A percentile compares a stretch with the other conserved stretches of the same genome.
Evolutionary conservation across 2,329 filamentous ascomycete genomes (phyloP).

Genomic region (Cercospora canescens): DNA sequence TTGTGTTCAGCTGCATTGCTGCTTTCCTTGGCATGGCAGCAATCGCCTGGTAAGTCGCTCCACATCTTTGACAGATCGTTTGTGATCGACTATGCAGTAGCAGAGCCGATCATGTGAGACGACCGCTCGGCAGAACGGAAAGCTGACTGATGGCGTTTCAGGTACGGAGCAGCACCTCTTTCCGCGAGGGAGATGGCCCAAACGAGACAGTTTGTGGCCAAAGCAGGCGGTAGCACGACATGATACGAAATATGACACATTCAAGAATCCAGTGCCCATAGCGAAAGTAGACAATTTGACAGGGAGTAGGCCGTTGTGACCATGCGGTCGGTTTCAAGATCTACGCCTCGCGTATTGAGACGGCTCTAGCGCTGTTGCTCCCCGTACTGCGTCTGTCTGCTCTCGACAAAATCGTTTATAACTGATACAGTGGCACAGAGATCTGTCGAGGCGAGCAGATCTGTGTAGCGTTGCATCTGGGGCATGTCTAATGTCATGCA

Average conservation of each 20-base stretch:
- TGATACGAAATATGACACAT: background rate
- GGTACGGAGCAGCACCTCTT: conserved; percentile 37
- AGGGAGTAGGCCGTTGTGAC: background rate
- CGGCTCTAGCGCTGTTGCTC: background rate
- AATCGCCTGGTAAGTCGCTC: conserved; percentile 63
- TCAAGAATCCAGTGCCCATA: background rate
- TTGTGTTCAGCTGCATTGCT: conserved; percentile 69
- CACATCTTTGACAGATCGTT: conserved; percentile 1
- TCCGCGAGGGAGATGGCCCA: conserved; percentile 29
- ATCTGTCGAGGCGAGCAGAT: conserved; percentile 2
- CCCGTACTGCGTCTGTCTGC: background rate
- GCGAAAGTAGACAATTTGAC: background rate
- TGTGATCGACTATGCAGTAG: conserved; percentile 11
- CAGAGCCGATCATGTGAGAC: background rate
- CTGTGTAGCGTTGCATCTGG: background rate
- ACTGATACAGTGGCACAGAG: conserved; percentile 4
- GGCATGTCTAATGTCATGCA: background rate
- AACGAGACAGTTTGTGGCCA: conserved; percentile 28
- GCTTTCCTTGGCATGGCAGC: conserved; percentile 68
- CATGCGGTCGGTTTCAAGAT: background rate
- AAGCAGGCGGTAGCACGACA: conserved; percentile 19
- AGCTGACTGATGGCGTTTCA: conserved; percentile 27
- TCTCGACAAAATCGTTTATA: background rate
- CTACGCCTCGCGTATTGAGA: background rate
- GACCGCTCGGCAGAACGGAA: background rate